Percentiles rank a stretch among this genome's conserved stretches.
Evolutionary conservation across 2,329 filamentous ascomycete genomes (phyloP).

Genomic region (Diaporthe amygdali): DNA sequence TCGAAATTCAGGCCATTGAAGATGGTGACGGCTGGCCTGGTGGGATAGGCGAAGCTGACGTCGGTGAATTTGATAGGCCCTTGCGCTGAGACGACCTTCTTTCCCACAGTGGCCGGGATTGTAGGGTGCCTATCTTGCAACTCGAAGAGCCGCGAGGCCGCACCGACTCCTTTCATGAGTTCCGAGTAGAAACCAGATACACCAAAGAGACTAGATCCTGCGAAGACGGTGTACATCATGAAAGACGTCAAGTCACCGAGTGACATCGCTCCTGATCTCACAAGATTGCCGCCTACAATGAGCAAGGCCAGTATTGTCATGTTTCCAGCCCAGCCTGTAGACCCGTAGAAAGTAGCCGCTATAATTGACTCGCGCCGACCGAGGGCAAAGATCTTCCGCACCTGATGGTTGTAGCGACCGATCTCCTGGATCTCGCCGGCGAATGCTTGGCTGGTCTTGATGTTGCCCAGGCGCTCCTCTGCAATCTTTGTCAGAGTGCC

Average conservation of each 20-base stretch:
- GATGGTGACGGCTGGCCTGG: constrained; percentile 87
- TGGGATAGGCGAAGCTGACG: constrained; percentile 91
- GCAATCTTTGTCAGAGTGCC: constrained; percentile 95
- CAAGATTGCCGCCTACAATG: constrained; percentile 88
- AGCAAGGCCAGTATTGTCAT: constrained; percentile 93
- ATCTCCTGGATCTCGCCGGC: constrained; percentile 92
- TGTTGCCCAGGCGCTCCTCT: constrained; percentile 95
- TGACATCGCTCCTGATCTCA: constrained; percentile 83
- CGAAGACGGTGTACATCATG: constrained; percentile 96
- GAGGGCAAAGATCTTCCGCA: constrained; percentile 88
- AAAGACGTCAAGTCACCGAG: constrained; percentile 95
- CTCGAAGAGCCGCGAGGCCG: constrained; percentile 94
- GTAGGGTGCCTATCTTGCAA: constrained; percentile 87
- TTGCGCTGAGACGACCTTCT: constrained; percentile 80
- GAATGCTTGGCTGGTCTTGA: constrained; percentile 95
- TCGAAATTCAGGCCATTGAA: constrained; percentile 89
- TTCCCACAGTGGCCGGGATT: constrained; percentile 85
- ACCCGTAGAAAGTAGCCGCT: constrained; percentile 86
- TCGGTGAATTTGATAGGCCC: constrained; percentile 88
- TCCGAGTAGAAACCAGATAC: constrained; percentile 97
- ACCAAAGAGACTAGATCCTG: constrained; percentile 86
- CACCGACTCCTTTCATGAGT: constrained; percentile 98
- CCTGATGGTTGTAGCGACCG: constrained; percentile 87
- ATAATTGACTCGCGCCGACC: constrained; percentile 87
- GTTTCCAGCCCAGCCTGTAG: constrained; percentile 91